A percentile compares a stretch with the other conserved stretches of the same genome.
Evolutionary conservation across 768 basidiomycete species (phyloP).

Genomic region (Tulasnella sp.): DNA sequence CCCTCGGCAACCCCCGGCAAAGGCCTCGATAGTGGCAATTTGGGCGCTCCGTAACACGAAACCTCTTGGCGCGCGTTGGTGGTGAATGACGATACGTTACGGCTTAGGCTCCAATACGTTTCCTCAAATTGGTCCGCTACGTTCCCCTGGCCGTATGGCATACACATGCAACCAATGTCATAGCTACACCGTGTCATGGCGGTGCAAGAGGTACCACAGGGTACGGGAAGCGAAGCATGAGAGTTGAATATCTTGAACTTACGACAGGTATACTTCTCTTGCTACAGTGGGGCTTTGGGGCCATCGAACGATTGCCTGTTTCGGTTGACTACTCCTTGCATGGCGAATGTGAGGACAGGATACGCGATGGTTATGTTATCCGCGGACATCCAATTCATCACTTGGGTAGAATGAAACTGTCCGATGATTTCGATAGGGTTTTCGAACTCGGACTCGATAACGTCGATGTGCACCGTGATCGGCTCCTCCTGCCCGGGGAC

Average conservation of each 20-base stretch:
- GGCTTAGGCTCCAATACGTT: background rate
- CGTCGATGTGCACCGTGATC: background rate
- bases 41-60: no score
- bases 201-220: background rate
- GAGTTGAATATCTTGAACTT: background rate
- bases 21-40: no score
- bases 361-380: background rate
- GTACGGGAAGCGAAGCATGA: background rate
- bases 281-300: background rate
- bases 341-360: background rate
- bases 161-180: background rate
- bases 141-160: background rate
- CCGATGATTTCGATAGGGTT: background rate
- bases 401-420: background rate
- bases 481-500: background rate
- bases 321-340: background rate
- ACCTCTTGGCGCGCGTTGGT: no score
- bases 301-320: background rate
- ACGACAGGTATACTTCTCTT: background rate
- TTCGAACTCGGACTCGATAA: background rate
- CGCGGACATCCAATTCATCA: constrained; percentile 16
- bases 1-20: no score
- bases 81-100: no score
- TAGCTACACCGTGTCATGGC: background rate
- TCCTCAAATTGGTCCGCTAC: background rate